Conservation (phyloP, 2,329 filamentous ascomycete genomes). For the Colletotrichum sp. region DNA sequence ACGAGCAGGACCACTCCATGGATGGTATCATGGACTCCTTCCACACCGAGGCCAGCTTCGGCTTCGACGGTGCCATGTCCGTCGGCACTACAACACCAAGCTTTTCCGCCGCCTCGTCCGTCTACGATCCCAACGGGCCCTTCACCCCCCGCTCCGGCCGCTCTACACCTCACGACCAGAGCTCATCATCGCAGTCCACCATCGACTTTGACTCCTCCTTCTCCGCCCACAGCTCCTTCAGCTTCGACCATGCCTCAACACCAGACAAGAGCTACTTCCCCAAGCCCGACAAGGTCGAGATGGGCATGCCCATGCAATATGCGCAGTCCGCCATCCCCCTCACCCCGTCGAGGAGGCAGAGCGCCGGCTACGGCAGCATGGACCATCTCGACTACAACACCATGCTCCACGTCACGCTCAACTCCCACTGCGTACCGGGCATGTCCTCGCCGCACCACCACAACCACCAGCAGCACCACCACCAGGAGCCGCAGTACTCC, state of each 20-base stretch:
- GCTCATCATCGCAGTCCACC: slow-evolving; percentile 22
- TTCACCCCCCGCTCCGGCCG: slow-evolving; percentile 50
- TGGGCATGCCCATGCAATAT: slow-evolving; percentile 15
- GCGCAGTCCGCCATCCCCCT: slow-evolving; percentile 6
- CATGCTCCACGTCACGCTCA: slow-evolving; percentile 34
- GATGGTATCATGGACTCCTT: slow-evolving; percentile 22
- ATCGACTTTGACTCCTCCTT: slow-evolving; percentile 43
- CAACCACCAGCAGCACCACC: not conserved
- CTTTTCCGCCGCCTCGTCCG: slow-evolving; percentile 35
- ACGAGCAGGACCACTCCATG: slow-evolving; percentile 17
- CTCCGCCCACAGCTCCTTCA: slow-evolving; percentile 27
- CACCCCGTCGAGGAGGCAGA: slow-evolving; percentile 17
- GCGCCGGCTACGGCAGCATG: slow-evolving; percentile 25
- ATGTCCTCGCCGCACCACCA: slow-evolving; percentile 17
- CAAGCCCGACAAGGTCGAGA: slow-evolving; percentile 15
- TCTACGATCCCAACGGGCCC: slow-evolving; percentile 48
- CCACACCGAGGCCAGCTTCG: slow-evolving; percentile 17
- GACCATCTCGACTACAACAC: slow-evolving; percentile 40
- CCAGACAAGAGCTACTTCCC: slow-evolving; percentile 18
- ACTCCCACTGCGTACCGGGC: slow-evolving; percentile 19
- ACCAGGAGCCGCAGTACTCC: slow-evolving; percentile 7
- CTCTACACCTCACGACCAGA: slow-evolving; percentile 42
- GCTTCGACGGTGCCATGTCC: slow-evolving; percentile 17
- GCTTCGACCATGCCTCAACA: slow-evolving; percentile 16
- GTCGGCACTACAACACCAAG: slow-evolving; percentile 20